Evolutionary conservation across 441 rosid genomes (phyloP).

Genomic region (Corymbia calophylla): DNA sequence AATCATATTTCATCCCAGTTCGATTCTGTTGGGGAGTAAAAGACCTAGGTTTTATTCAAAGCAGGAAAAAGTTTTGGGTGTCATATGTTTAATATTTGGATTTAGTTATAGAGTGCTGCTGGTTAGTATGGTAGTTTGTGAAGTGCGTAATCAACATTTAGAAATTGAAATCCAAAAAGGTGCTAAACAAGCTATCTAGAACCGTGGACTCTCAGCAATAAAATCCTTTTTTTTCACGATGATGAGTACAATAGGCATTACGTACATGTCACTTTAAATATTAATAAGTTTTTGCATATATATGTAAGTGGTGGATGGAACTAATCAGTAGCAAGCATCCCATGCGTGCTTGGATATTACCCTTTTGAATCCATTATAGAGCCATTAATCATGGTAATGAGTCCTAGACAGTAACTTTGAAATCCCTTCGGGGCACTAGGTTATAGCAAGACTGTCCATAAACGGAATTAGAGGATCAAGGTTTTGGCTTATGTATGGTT

Average conservation of each 20-base stretch:
- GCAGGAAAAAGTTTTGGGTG: background rate
- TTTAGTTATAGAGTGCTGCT: background rate
- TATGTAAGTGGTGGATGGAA: background rate
- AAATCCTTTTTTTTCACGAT: background rate
- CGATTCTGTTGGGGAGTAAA: background rate
- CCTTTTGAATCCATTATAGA: background rate
- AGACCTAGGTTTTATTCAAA: background rate
- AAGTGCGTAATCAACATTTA: background rate
- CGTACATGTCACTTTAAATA: background rate
- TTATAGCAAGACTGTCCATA: background rate
- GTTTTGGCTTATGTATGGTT: background rate
- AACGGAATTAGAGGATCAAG: background rate
- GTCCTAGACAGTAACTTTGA: background rate
- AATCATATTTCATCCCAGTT: background rate
- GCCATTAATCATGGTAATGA: background rate
- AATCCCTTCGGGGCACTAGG: background rate
- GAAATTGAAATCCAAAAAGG: background rate
- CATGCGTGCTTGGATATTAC: background rate
- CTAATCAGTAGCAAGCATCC: background rate
- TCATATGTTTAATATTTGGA: background rate
- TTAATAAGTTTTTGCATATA: background rate
- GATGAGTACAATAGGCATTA: background rate
- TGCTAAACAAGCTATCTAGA: background rate
- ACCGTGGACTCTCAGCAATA: background rate
- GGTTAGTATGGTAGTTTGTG: background rate